These are phyloP conservation scores for Zasmidium citrigriseum DNA, from an alignment of 2,329 filamentous ascomycete species.

Conservation along the genomic window DNA sequence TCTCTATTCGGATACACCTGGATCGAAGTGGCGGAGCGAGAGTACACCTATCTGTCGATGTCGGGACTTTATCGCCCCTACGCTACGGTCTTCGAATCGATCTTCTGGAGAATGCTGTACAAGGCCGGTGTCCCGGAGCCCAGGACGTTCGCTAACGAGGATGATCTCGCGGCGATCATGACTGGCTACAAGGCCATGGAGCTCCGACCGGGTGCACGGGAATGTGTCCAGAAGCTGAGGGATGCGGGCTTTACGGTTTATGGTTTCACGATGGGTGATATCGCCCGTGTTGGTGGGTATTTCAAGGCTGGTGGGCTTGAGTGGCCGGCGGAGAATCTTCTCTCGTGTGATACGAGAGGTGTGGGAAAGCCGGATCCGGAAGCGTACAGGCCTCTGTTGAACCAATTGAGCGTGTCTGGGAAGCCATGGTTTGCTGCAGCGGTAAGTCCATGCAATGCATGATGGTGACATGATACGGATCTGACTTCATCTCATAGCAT, in stretches of 20 bases:
- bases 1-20: slow-evolving; percentile 48
- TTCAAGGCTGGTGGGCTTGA: slow-evolving; percentile 50
- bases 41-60: slow-evolving; percentile 52
- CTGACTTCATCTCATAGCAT: slow-evolving; percentile 37
- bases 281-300: slow-evolving; percentile 51
- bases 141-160: slow-evolving; percentile 42
- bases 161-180: slow-evolving; percentile 45
- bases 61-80: slow-evolving; percentile 46
- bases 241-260: slow-evolving; percentile 54
- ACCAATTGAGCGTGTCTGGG: slow-evolving; percentile 39
- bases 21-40: slow-evolving; percentile 50
- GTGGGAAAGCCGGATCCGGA: slow-evolving; percentile 53
- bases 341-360: slow-evolving; percentile 51
- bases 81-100: slow-evolving; percentile 41
- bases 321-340: slow-evolving; percentile 53
- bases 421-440: slow-evolving; percentile 52
- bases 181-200: slow-evolving; percentile 35
- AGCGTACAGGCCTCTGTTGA: slow-evolving; percentile 49
- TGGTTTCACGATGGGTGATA: slow-evolving; percentile 55
- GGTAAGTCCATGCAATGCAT: neutral
- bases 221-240: slow-evolving; percentile 47
- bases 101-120: slow-evolving; percentile 54
- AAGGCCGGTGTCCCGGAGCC: slow-evolving; percentile 48
- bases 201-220: slow-evolving; percentile 42
- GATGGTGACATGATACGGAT: slow-evolving; percentile 40